Evolutionary conservation across 2,329 filamentous ascomycete genomes (phyloP).

Genomic region (Talaromyces sp.): DNA sequence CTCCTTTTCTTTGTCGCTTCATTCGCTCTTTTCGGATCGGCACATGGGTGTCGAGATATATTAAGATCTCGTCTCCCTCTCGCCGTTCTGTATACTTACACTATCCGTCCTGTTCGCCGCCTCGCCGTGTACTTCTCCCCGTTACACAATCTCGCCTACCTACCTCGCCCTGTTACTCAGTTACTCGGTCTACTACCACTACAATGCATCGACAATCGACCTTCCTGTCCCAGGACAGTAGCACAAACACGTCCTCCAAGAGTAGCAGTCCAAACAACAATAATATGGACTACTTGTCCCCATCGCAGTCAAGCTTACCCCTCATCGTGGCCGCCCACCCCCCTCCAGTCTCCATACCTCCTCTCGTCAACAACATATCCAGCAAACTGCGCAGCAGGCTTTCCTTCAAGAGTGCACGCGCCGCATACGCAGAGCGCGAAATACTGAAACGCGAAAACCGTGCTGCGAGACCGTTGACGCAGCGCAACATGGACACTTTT

Average conservation of each 20-base stretch:
- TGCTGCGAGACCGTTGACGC: constrained; percentile 34
- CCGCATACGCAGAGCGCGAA: constrained; percentile 34
- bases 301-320: not conserved
- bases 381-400: constrained; percentile 34
- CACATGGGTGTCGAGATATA: not conserved
- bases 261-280: not conserved
- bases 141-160: not conserved
- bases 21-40: not conserved
- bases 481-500: constrained; percentile 36
- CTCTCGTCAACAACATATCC: constrained; percentile 24
- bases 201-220: constrained; percentile 10
- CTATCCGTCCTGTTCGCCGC: not conserved
- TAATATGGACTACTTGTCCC: not conserved
- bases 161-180: not conserved
- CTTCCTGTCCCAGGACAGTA: constrained; percentile 5
- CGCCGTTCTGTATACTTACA: not conserved
- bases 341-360: not conserved
- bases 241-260: not conserved
- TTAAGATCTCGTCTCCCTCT: constrained; percentile 1
- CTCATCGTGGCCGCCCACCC: not conserved
- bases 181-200: not conserved
- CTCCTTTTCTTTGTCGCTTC: not conserved
- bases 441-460: constrained; percentile 35
- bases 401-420: constrained; percentile 30
- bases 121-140: not conserved